These are phyloP conservation scores for Alternaria atra DNA, from an alignment of 2,329 filamentous ascomycete species.

Conservation along the genomic window DNA sequence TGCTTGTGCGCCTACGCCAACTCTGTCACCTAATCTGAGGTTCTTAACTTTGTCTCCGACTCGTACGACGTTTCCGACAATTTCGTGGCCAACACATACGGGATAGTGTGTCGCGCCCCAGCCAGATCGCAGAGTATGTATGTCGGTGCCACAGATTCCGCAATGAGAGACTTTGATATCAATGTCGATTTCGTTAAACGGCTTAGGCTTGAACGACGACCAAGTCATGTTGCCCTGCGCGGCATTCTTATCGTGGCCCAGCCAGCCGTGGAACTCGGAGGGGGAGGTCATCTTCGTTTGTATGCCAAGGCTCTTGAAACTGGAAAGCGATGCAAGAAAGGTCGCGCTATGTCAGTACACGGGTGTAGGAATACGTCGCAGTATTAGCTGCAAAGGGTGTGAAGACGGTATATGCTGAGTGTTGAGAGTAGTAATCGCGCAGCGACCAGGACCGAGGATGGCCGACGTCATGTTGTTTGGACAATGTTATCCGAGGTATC, in stretches of 20 bases:
- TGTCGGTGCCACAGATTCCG: constrained; percentile 50
- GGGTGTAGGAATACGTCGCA: not conserved
- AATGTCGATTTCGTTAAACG: constrained; percentile 46
- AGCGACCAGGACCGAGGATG: constrained; percentile 14
- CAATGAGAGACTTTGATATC: constrained; percentile 48
- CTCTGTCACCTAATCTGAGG: constrained; percentile 69
- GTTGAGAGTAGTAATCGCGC: not conserved
- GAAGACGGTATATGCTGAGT: not conserved
- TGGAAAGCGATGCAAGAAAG: not conserved
- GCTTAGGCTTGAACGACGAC: constrained; percentile 59
- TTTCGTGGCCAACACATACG: constrained; percentile 55
- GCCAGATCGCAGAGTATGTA: constrained; percentile 53
- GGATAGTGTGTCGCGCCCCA: constrained; percentile 58
- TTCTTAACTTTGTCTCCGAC: constrained; percentile 49
- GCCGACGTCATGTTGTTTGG: constrained; percentile 18
- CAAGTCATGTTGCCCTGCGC: constrained; percentile 65
- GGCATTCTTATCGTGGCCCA: constrained; percentile 60
- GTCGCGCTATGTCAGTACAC: not conserved
- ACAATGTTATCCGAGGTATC: constrained; percentile 28
- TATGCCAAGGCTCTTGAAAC: not conserved
- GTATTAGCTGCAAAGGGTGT: not conserved
- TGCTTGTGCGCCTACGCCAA: constrained; percentile 62
- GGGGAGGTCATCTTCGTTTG: constrained; percentile 35
- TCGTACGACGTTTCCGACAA: constrained; percentile 52
- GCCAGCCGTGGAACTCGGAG: constrained; percentile 66